Conservation (phyloP, 805 yeast species). For the Pichia paraexigua region DNA sequence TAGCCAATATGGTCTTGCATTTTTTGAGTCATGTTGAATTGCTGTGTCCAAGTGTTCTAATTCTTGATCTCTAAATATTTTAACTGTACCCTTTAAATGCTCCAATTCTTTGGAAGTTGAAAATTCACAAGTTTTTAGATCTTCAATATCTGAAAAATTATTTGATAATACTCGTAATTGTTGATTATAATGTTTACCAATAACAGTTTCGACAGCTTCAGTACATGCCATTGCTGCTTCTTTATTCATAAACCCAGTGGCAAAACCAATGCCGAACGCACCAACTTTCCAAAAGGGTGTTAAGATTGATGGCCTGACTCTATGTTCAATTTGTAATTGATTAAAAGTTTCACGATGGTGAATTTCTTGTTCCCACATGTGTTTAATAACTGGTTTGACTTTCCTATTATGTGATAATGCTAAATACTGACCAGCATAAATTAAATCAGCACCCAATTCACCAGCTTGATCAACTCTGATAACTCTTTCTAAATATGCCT, state of each 20-base stretch:
- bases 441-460: constrained; percentile 90
- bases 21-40: constrained; percentile 80
- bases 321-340: constrained; percentile 57
- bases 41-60: constrained; percentile 94
- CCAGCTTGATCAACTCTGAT: constrained; percentile 97
- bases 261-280: constrained; percentile 78
- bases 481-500: constrained; percentile 62
- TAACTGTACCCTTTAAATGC: constrained; percentile 52
- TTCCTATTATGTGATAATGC: constrained; percentile 67
- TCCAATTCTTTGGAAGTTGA: constrained; percentile 47
- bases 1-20: constrained; percentile 86
- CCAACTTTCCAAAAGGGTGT: constrained; percentile 94
- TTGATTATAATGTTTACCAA: constrained; percentile 90
- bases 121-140: constrained; percentile 21
- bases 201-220: constrained; percentile 96
- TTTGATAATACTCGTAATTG: constrained; percentile 73
- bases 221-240: constrained; percentile 99
- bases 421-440: constrained; percentile 82
- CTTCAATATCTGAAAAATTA: constrained; percentile 45
- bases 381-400: constrained; percentile 70
- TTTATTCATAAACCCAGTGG: constrained; percentile 78
- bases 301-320: constrained; percentile 85
- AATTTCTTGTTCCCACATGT: constrained; percentile 98
- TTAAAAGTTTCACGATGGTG: constrained; percentile 87
- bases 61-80: constrained; percentile 85